These are phyloP conservation scores for Eutrema heterophyllum DNA, from an alignment of 345 rosid species.

Conservation along the genomic window DNA sequence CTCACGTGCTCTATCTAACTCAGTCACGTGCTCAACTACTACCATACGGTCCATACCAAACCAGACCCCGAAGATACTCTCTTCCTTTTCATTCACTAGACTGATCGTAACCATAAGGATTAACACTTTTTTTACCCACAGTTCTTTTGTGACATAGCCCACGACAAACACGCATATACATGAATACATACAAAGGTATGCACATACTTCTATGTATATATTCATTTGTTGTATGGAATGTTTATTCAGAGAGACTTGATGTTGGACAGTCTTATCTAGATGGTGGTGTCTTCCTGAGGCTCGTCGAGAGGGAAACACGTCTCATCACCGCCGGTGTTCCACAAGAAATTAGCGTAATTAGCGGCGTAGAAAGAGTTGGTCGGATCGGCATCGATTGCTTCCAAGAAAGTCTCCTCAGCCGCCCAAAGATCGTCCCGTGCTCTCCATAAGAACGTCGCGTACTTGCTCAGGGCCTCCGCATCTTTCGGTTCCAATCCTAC, in stretches of 20 bases:
- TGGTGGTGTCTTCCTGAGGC: constrained; percentile 21
- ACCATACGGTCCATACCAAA: neutral
- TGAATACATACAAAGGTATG: neutral
- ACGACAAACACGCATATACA: constrained; percentile 12
- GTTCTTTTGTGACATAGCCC: neutral
- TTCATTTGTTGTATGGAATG: neutral
- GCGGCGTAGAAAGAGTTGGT: constrained; percentile 65
- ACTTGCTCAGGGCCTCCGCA: constrained; percentile 75
- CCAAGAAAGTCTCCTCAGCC: constrained; percentile 88
- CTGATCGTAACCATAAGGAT: neutral
- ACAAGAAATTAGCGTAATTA: constrained; percentile 82
- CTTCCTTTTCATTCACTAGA: neutral
- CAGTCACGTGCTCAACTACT: neutral
- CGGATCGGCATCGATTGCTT: constrained; percentile 81
- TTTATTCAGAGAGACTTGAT: neutral
- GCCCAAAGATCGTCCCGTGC: constrained; percentile 78
- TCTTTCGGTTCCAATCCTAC: constrained; percentile 54
- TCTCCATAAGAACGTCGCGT: constrained; percentile 83
- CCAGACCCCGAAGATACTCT: neutral
- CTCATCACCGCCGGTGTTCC: constrained; percentile 95
- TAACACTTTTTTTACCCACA: neutral
- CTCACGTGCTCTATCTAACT: neutral
- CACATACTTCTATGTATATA: neutral
- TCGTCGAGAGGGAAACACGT: constrained; percentile 79
- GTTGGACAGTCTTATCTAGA: constrained; percentile 4